Conservation (phyloP, 768 basidiomycete genomes). For the Xerocomus brunneocitrinus region DNA sequence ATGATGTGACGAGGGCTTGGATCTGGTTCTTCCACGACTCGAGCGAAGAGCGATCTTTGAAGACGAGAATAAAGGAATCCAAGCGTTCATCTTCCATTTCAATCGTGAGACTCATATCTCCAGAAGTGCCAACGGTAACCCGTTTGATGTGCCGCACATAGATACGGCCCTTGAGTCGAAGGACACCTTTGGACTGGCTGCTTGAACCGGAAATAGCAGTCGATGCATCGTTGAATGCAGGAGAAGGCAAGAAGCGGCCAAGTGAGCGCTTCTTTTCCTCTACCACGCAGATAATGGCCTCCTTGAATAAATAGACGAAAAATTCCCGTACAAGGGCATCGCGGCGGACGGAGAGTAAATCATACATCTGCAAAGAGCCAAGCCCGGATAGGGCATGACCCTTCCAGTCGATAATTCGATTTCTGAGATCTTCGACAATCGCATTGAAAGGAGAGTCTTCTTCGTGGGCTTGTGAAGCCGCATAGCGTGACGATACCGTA, state of each 20-base stretch:
- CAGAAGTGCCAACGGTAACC: conserved; percentile 74
- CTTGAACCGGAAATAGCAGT: conserved; percentile 35
- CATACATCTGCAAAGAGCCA: conserved; percentile 88
- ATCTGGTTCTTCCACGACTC: conserved; percentile 88
- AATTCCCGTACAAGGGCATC: conserved; percentile 91
- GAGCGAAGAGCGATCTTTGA: conserved; percentile 83
- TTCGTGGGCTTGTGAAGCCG: conserved; percentile 31
- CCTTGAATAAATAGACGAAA: conserved; percentile 94
- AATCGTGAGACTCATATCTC: conserved; percentile 91
- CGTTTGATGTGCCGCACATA: conserved; percentile 93
- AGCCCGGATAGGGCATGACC: conserved; percentile 88
- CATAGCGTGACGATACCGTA: conserved; percentile 29
- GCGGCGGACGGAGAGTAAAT: conserved; percentile 82
- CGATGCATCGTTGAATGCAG: conserved; percentile 48
- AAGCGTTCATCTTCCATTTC: conserved; percentile 95
- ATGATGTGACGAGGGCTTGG: conserved; percentile 66
- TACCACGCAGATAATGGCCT: conserved; percentile 96
- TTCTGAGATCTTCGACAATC: conserved; percentile 85
- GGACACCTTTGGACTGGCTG: conserved; percentile 52
- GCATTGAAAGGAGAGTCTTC: conserved; percentile 75
- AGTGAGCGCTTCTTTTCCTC: conserved; percentile 90
- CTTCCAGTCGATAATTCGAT: conserved; percentile 94
- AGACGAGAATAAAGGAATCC: conserved; percentile 94
- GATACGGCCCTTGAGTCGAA: conserved; percentile 91
- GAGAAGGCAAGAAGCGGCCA: conserved; percentile 67